A percentile compares a stretch with the other conserved stretches of the same genome.
Conservation (phyloP, 2,329 filamentous ascomycete species). For the Botrytis elliptica region DNA sequence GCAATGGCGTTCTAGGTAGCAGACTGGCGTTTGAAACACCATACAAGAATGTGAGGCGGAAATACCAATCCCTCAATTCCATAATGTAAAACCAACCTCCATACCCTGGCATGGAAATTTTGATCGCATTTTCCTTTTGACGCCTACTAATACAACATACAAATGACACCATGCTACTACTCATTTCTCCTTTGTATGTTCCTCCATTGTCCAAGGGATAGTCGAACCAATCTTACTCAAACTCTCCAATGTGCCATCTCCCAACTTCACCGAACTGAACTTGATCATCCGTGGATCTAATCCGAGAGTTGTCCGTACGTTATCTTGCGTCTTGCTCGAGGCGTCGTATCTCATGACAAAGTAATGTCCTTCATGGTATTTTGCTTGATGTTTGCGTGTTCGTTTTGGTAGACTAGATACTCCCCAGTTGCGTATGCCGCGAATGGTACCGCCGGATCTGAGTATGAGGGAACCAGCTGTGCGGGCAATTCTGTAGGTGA, state of each 20-base stretch:
- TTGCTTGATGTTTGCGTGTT: slow-evolving; percentile 75
- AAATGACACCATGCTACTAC: slow-evolving; percentile 8
- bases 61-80: slow-evolving; percentile 10
- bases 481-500: slow-evolving; percentile 70
- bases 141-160: slow-evolving; percentile 23
- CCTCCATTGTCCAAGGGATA: slow-evolving; percentile 35
- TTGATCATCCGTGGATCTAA: slow-evolving; percentile 90
- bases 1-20: slow-evolving; percentile 30
- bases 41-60: slow-evolving; percentile 16
- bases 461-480: slow-evolving; percentile 83
- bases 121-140: slow-evolving; percentile 22
- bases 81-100: slow-evolving; percentile 3
- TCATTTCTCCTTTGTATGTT: slow-evolving; percentile 24
- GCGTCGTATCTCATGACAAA: slow-evolving; percentile 97
- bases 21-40: slow-evolving; percentile 28
- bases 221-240: slow-evolving; percentile 38
- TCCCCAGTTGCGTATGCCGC: slow-evolving; percentile 94
- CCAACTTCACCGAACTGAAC: slow-evolving; percentile 82
- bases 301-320: slow-evolving; percentile 71
- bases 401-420: slow-evolving; percentile 82
- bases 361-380: slow-evolving; percentile 86
- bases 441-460: slow-evolving; percentile 80
- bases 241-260: slow-evolving; percentile 57
- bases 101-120: slow-evolving; percentile 11
- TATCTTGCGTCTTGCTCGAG: slow-evolving; percentile 68